These are phyloP conservation scores for Xylariaceae sp. DNA, from an alignment of 2,329 filamentous ascomycete species.

Conservation along the genomic window DNA sequence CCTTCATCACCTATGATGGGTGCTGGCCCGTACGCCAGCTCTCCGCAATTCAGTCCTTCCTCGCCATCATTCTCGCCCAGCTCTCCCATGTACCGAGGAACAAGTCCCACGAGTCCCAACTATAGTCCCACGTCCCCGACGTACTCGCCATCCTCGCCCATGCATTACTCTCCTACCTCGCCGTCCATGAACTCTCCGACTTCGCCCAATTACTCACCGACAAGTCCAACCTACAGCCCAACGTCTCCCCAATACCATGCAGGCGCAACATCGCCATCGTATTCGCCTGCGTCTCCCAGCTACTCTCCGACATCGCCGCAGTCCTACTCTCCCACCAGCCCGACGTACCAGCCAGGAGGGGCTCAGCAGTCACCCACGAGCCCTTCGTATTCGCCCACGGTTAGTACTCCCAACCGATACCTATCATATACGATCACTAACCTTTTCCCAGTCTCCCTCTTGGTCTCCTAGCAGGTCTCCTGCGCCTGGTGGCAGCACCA, in stretches of 20 bases:
- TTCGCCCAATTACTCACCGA: conserved; percentile 68
- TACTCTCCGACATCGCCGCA: conserved; percentile 73
- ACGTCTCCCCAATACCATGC: conserved; percentile 55
- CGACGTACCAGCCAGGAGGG: conserved; percentile 51
- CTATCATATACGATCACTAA: conserved; percentile 23
- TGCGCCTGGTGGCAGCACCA: conserved; percentile 37
- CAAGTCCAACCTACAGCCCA: conserved; percentile 69
- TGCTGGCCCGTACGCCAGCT: conserved; percentile 51
- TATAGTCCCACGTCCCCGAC: conserved; percentile 64
- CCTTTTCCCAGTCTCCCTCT: conserved; percentile 10
- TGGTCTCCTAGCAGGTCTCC: conserved; percentile 46
- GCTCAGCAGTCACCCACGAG: conserved; percentile 61
- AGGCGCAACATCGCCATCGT: conserved; percentile 53
- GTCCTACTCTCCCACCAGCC: conserved; percentile 61
- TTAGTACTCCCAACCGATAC: conserved; percentile 27
- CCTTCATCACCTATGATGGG: conserved; percentile 69
- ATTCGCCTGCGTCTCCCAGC: conserved; percentile 67
- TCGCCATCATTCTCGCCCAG: conserved; percentile 60
- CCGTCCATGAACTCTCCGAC: conserved; percentile 72
- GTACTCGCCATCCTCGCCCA: conserved; percentile 60
- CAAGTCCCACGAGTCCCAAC: conserved; percentile 54
- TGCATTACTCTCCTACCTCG: conserved; percentile 66
- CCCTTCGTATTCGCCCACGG: conserved; percentile 67
- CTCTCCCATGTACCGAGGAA: conserved; percentile 46
- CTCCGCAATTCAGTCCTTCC: conserved; percentile 60